Conservation (phyloP, 129 eudicot species). For the Helianthus annuus region HanXRQr2.0-SUNRISE NC_035444.2:118459549-118460048, state of each 20-base stretch:
- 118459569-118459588: background rate
- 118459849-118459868: conserved; percentile 39
- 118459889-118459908: conserved; percentile 31
- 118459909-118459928: conserved; percentile 41
- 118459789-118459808: conserved; percentile 38
- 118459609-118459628: conserved; percentile 27
- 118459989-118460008: too few relatives aligned
- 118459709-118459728: conserved; percentile 39
- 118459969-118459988: background rate
- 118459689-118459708: conserved; percentile 49
- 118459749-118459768: conserved; percentile 45
- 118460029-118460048: too few relatives aligned
- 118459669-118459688: conserved; percentile 33
- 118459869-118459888: conserved; percentile 27
- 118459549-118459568: background rate
- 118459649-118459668: conserved; percentile 48
- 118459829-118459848: conserved; percentile 31
- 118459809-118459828: conserved; percentile 34
- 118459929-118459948: background rate
- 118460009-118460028: too few relatives aligned
- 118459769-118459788: conserved; percentile 42
- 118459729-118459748: conserved; percentile 48
- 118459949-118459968: background rate
- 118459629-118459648: conserved; percentile 51
- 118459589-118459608: background rate